Conservation (phyloP, 306 rosid genomes). For the Psophocarpus tetragonolobus region DNA sequence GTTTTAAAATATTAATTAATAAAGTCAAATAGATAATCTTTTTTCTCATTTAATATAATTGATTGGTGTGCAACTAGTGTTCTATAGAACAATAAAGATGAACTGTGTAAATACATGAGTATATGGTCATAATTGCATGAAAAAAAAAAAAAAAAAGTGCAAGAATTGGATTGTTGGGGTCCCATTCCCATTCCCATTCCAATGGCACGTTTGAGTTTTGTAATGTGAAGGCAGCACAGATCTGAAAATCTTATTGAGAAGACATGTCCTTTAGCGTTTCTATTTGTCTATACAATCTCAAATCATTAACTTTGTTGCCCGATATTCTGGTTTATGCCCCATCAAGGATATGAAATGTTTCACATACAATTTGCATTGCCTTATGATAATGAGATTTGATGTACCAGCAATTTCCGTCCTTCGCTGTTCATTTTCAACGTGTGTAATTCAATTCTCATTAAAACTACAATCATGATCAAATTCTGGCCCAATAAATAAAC, state of each 20-base stretch:
- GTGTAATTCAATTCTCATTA: conserved; percentile 6
- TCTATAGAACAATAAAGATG: background rate
- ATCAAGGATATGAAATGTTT: conserved; percentile 26
- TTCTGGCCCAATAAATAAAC: conserved; percentile 22
- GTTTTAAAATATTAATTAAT: too few species aligned
- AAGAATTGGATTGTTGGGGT: conserved; percentile 3
- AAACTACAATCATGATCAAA: conserved; percentile 10
- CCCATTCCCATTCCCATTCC: too few species aligned
- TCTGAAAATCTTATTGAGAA: conserved; percentile 35
- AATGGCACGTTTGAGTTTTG: conserved; percentile 18
- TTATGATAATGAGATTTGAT: conserved; percentile 35
- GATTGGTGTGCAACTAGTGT: background rate
- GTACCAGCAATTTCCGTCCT: conserved; percentile 35
- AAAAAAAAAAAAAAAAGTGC: background rate
- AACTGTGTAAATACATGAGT: background rate
- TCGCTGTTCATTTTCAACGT: conserved; percentile 22
- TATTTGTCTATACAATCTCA: conserved; percentile 8
- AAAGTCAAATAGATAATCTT: too few species aligned
- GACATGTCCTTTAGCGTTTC: conserved; percentile 29
- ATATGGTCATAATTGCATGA: background rate
- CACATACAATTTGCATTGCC: conserved; percentile 29
- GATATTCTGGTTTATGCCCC: conserved; percentile 39
- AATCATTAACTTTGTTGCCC: conserved; percentile 21
- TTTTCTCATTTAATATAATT: too few species aligned
- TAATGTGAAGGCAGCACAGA: conserved; percentile 4